These are phyloP conservation scores for Fraxinus latifolia DNA, from an alignment of 305 asterid genomes.

Conservation along the genomic window DNA sequence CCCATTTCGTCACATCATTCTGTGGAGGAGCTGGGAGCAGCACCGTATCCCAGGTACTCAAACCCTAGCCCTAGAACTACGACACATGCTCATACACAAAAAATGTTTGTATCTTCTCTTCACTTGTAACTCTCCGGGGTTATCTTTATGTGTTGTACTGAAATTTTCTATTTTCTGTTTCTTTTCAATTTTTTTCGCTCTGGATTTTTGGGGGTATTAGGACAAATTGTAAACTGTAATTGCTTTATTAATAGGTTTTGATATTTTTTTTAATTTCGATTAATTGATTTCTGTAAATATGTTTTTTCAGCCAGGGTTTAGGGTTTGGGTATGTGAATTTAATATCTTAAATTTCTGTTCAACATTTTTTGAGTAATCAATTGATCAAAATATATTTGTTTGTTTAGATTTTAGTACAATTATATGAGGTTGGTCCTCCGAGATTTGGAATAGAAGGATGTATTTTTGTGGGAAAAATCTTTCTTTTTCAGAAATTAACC, in stretches of 20 bases:
- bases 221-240: background rate
- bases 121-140: slow-evolving; percentile 4
- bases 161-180: background rate
- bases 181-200: background rate
- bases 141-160: background rate
- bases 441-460: background rate
- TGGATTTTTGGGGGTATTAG: slow-evolving; percentile 17
- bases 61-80: slow-evolving; percentile 24
- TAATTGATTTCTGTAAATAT: background rate
- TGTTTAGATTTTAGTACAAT: background rate
- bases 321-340: slow-evolving; percentile 22
- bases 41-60: slow-evolving; percentile 28
- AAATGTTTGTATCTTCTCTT: background rate
- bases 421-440: background rate
- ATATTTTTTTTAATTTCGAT: background rate
- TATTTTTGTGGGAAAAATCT: background rate
- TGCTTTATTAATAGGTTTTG: background rate
- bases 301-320: slow-evolving; percentile 22
- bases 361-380: background rate
- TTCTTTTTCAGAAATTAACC: background rate
- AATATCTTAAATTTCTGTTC: background rate
- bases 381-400: background rate
- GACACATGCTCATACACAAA: background rate
- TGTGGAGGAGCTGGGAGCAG: slow-evolving; percentile 50
- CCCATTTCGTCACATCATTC: slow-evolving; percentile 8